These are phyloP conservation scores for Phytophthora hybrid DNA, from an alignment of 352 stramenopile species.

Conservation along the genomic window DNA sequence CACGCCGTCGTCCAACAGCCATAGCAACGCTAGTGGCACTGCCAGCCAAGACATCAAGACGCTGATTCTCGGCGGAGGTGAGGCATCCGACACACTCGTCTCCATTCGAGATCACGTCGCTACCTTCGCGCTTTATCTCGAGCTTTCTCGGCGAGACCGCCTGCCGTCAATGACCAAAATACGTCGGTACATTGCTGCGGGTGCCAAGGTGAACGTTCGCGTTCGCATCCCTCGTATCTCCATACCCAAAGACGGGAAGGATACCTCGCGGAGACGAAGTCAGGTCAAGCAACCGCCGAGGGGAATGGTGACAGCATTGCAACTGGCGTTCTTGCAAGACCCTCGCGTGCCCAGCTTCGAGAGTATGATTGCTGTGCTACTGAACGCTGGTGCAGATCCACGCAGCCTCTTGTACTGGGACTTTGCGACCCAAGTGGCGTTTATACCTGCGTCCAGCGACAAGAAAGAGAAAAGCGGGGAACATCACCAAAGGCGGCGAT, in stretches of 20 bases:
- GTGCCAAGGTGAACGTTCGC: slow-evolving; percentile 62
- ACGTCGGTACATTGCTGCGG: slow-evolving; percentile 54
- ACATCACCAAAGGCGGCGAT: slow-evolving; percentile 25
- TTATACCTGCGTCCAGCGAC: slow-evolving; percentile 26
- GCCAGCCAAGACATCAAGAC: slow-evolving; percentile 58
- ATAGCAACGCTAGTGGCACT: slow-evolving; percentile 20
- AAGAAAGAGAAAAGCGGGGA: slow-evolving; percentile 38
- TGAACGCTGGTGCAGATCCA: slow-evolving; percentile 52
- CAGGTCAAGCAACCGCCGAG: slow-evolving; percentile 25
- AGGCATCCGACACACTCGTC: slow-evolving; percentile 41
- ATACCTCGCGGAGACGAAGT: slow-evolving; percentile 20
- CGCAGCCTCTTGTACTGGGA: slow-evolving; percentile 62
- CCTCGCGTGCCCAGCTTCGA: slow-evolving; percentile 43
- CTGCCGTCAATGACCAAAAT: slow-evolving; percentile 47
- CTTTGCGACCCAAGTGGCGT: slow-evolving; percentile 63
- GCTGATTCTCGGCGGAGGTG: slow-evolving; percentile 57
- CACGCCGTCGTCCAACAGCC: slow-evolving; percentile 32
- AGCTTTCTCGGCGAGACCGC: slow-evolving; percentile 53
- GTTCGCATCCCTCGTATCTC: slow-evolving; percentile 43
- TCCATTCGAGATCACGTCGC: slow-evolving; percentile 57
- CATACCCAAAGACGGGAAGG: slow-evolving; percentile 23
- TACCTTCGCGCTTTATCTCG: slow-evolving; percentile 59
- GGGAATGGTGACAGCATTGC: slow-evolving; percentile 53
- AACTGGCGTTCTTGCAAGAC: slow-evolving; percentile 57
- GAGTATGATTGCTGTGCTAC: slow-evolving; percentile 48